phyloP scores from a whole-genome alignment of 2,329 filamentous ascomycete genomes.

The Cladophialophora chaetospira region DNA sequence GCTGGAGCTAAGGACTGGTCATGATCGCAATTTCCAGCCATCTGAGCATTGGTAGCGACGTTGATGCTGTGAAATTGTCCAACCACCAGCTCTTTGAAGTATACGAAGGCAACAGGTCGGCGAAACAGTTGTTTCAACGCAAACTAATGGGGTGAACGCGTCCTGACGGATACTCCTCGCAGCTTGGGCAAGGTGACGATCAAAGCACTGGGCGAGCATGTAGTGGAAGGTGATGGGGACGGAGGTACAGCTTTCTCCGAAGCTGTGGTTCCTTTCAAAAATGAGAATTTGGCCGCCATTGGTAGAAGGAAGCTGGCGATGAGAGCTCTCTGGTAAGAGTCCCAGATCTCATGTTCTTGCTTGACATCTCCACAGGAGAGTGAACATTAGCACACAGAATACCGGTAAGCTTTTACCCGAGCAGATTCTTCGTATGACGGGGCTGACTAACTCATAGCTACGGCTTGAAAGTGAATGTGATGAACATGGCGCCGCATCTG shows the following conservation, averaged over 20 bases:
- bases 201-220: slow-evolving; percentile 43
- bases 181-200: slow-evolving; percentile 60
- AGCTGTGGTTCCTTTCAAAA: slow-evolving; percentile 70
- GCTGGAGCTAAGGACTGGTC: no score
- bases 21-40: no score
- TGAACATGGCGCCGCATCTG: slow-evolving; percentile 59
- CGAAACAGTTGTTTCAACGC: slow-evolving; percentile 60
- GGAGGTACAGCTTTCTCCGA: slow-evolving; percentile 41
- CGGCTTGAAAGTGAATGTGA: slow-evolving; percentile 51
- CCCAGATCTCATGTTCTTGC: slow-evolving; percentile 58
- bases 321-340: slow-evolving; percentile 52
- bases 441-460: slow-evolving; percentile 39
- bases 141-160: slow-evolving; percentile 56
- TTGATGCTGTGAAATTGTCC: no score
- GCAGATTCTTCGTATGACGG: no score
- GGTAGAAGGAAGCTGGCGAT: slow-evolving; percentile 8
- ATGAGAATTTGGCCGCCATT: slow-evolving; percentile 58
- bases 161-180: slow-evolving; percentile 59
- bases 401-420: slow-evolving; percentile 8
- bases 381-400: slow-evolving; percentile 60
- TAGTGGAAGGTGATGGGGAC: slow-evolving; percentile 36
- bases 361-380: slow-evolving; percentile 57
- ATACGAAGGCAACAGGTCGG: slow-evolving; percentile 33
- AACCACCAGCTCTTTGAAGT: no score
- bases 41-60: slow-evolving; percentile 63